phyloP scores from a whole-genome alignment of 164 flowering plant species.

The Aristolochia fimbriata region DNA sequence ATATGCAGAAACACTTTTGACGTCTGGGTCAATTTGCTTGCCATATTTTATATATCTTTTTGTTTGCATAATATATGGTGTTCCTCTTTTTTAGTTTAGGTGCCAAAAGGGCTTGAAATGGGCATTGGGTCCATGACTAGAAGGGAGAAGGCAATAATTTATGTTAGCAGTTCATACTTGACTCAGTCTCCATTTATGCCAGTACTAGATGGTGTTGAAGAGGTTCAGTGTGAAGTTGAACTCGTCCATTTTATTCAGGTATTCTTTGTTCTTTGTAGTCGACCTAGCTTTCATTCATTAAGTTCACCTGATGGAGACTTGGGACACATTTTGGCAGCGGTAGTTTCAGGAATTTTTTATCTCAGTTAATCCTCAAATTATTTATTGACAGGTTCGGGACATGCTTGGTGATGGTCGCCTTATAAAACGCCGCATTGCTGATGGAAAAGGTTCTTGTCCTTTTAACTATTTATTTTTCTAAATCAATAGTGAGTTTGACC shows the following conservation, averaged over 20 bases:
- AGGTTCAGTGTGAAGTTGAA: constrained; percentile 89
- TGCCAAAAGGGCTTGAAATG: constrained; percentile 97
- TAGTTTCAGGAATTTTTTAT: not conserved
- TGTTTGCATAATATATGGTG: constrained; percentile 2
- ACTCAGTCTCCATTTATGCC: constrained; percentile 57
- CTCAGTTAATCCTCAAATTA: not conserved
- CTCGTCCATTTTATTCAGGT: constrained; percentile 93
- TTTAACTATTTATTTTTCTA: not conserved
- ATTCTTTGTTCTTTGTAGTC: not conserved
- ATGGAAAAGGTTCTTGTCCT: constrained; percentile 70
- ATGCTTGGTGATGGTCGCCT: constrained; percentile 99
- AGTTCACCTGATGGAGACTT: not conserved
- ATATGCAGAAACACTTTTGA: too few relatives aligned
- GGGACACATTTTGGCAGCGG: not conserved
- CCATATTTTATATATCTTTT: not conserved
- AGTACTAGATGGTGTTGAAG: constrained; percentile 38
- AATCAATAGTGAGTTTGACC: not conserved
- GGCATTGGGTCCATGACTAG: constrained; percentile 90
- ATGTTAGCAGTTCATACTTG: constrained; percentile 57
- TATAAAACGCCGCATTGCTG: constrained; percentile 83
- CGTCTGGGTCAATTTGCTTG: too few relatives aligned
- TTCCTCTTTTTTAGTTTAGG: constrained; percentile 32
- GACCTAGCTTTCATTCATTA: not conserved
- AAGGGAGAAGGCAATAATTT: constrained; percentile 76
- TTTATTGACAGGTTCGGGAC: constrained; percentile 62